Evolutionary conservation across 1,139 yeast genomes (phyloP).

Genomic region (Protomyces lactucae-debilis): DNA sequence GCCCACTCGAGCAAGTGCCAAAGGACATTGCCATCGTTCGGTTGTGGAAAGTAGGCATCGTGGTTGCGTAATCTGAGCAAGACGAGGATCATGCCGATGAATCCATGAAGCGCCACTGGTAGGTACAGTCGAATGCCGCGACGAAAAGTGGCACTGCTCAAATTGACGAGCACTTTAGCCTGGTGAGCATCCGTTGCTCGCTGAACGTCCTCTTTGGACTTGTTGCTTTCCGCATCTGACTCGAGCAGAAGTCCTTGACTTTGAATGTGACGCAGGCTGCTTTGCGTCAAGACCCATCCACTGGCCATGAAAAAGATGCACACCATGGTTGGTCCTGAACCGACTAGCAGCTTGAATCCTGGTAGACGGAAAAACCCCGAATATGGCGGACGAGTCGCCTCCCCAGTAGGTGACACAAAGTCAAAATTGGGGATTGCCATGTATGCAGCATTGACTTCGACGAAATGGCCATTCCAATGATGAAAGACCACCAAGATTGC

Average conservation of each 20-base stretch:
- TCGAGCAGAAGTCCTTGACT: not conserved
- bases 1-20: not conserved
- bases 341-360: not conserved
- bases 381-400: not conserved
- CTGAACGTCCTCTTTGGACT: not conserved
- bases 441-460: constrained; percentile 4
- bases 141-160: constrained; percentile 7
- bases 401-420: not conserved
- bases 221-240: not conserved
- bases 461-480: constrained; percentile 13
- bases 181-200: not conserved
- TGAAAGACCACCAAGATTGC: constrained; percentile 15
- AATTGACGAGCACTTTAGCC: not conserved
- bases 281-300: not conserved
- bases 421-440: not conserved
- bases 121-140: constrained; percentile 2
- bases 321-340: constrained; percentile 6
- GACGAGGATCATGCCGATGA: constrained; percentile 6
- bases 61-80: not conserved
- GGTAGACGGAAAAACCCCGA: constrained; percentile 10
- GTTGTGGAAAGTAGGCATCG: not conserved
- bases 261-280: not conserved
- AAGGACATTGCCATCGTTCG: not conserved
- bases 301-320: not conserved
- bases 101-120: not conserved